phyloP scores from a whole-genome alignment of 345 rosid species.

The Murraya koenigii region DNA sequence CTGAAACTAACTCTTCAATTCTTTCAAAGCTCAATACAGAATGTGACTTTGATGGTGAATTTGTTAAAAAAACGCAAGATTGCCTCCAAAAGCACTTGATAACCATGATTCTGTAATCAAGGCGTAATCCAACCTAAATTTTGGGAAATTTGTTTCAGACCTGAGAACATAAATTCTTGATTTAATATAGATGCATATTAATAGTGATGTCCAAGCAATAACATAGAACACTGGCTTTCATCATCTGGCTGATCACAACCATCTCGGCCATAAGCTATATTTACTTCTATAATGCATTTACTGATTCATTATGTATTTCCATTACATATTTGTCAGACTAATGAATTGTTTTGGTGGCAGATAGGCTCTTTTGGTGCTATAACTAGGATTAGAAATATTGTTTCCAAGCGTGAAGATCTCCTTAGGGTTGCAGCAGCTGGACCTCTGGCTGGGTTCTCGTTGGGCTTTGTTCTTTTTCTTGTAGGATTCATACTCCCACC shows the following conservation, averaged over 20 bases:
- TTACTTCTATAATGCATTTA: neutral
- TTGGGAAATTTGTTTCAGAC: neutral
- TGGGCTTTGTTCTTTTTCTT: conserved; percentile 75
- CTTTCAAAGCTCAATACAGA: neutral
- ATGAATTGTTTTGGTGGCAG: conserved; percentile 66
- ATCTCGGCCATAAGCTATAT: neutral
- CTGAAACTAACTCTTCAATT: neutral
- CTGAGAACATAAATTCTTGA: neutral
- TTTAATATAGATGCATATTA: neutral
- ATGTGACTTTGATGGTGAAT: neutral
- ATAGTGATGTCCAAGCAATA: neutral
- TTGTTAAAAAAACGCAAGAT: neutral
- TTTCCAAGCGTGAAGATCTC: conserved; percentile 84
- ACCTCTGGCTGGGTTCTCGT: conserved; percentile 87
- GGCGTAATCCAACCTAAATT: neutral
- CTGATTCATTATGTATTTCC: neutral
- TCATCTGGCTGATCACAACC: neutral
- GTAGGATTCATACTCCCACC: conserved; percentile 87
- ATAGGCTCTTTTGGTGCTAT: conserved; percentile 98
- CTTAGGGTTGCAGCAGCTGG: conserved; percentile 91
- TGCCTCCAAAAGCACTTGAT: neutral
- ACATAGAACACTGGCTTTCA: neutral
- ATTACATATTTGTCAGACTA: conserved; percentile 13
- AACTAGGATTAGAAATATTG: conserved; percentile 79
- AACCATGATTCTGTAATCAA: neutral